Conservation (phyloP, 1,284 basidiomycete genomes). For the Rhodotorula sp. region DNA sequence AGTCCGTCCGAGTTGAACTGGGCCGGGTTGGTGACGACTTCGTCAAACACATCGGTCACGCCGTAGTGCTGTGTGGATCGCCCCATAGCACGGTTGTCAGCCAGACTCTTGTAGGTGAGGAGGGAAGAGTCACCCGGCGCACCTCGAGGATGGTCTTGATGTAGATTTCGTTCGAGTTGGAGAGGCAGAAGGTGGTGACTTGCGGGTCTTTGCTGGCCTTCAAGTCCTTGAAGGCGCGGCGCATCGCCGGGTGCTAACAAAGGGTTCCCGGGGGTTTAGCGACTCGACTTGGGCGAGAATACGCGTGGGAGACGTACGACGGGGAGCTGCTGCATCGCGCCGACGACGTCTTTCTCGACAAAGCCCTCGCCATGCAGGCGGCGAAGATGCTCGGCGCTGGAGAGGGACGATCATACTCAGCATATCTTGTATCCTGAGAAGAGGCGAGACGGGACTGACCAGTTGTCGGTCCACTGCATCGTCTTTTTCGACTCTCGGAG, state of each 20-base stretch:
- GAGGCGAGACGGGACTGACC: conserved; percentile 58
- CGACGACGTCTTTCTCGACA: conserved; percentile 70
- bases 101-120: not conserved
- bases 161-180: conserved; percentile 91
- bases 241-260: conserved; percentile 89
- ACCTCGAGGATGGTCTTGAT: conserved; percentile 81
- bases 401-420: not conserved
- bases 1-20: conserved; percentile 71
- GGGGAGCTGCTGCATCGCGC: conserved; percentile 75
- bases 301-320: conserved; percentile 67
- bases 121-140: conserved; percentile 43
- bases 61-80: conserved; percentile 54
- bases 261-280: not conserved
- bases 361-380: conserved; percentile 69
- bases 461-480: conserved; percentile 89
- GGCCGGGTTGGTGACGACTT: conserved; percentile 91
- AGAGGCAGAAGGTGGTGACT: conserved; percentile 75
- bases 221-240: conserved; percentile 70
- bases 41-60: conserved; percentile 70
- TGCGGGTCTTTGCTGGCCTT: conserved; percentile 60
- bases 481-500: conserved; percentile 67
- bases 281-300: not conserved
- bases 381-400: conserved; percentile 43
- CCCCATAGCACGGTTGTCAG: too few species aligned
- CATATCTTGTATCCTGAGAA: not conserved